Conservation (phyloP, 352 stramenopile genomes). For the Phytophthora cryptogea region DNA sequence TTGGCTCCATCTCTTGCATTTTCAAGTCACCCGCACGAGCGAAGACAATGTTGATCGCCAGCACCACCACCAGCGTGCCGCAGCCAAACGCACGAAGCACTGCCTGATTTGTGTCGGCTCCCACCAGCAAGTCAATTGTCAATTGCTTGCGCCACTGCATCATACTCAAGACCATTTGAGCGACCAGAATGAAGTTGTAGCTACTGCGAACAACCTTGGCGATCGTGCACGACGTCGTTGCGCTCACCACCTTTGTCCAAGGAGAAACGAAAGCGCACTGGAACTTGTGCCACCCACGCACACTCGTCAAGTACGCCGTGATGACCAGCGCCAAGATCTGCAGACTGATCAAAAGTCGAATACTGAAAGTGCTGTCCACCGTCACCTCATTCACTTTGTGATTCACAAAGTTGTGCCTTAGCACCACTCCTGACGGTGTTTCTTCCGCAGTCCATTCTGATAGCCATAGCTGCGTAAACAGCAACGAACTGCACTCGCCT, state of each 20-base stretch:
- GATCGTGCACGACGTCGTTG: conserved; percentile 40
- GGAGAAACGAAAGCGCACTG: conserved; percentile 24
- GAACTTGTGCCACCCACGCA: conserved; percentile 34
- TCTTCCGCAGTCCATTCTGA: conserved; percentile 36
- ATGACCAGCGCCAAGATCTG: conserved; percentile 42
- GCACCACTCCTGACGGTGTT: conserved; percentile 7
- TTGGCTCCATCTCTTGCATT: conserved; percentile 46
- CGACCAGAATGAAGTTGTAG: conserved; percentile 46
- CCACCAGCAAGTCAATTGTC: conserved; percentile 45
- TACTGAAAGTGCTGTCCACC: conserved; percentile 39
- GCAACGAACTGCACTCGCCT: conserved; percentile 41
- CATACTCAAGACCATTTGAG: conserved; percentile 40
- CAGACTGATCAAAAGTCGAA: conserved; percentile 36
- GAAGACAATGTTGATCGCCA: conserved; percentile 44
- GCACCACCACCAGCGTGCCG: conserved; percentile 32
- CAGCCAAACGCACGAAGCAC: conserved; percentile 39
- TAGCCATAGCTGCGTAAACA: conserved; percentile 48
- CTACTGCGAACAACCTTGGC: conserved; percentile 45
- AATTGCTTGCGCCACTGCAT: conserved; percentile 41
- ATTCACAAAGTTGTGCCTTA: conserved; percentile 49
- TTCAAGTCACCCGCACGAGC: conserved; percentile 40
- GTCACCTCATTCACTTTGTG: conserved; percentile 49
- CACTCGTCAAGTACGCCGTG: conserved; percentile 40
- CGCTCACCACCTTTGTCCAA: conserved; percentile 26
- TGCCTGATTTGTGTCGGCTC: conserved; percentile 30